phyloP scores from a whole-genome alignment of 139 green algal species.

The Marvania coccoides region DNA sequence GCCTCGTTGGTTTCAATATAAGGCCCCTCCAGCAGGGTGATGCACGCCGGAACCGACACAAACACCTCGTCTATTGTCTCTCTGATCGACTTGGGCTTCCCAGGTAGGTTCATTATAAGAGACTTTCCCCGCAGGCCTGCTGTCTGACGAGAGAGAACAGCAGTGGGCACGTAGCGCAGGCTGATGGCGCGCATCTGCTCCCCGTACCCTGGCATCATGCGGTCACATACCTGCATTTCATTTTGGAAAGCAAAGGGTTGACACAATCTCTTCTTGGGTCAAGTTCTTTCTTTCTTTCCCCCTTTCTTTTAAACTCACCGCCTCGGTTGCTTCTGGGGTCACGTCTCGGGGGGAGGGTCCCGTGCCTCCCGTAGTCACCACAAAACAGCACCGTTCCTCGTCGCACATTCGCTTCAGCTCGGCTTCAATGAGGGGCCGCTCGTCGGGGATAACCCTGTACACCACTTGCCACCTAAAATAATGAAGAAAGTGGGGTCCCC shows the following conservation, averaged over 20 bases:
- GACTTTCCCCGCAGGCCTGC: slow-evolving; percentile 71
- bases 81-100: slow-evolving; percentile 87
- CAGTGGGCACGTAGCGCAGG: slow-evolving; percentile 81
- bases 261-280: neutral
- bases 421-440: slow-evolving; percentile 66
- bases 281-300: neutral
- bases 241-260: neutral
- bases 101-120: slow-evolving; percentile 86
- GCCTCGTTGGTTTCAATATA: slow-evolving; percentile 68
- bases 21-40: slow-evolving; percentile 70
- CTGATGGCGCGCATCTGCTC: slow-evolving; percentile 90
- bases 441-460: slow-evolving; percentile 77
- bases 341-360: slow-evolving; percentile 79
- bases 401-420: slow-evolving; percentile 76
- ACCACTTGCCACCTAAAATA: slow-evolving; percentile 55
- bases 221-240: slow-evolving; percentile 56
- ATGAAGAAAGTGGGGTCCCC: neutral
- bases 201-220: slow-evolving; percentile 88
- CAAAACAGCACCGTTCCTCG: slow-evolving; percentile 66
- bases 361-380: slow-evolving; percentile 84
- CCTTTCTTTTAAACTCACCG: no score
- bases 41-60: slow-evolving; percentile 78
- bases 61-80: slow-evolving; percentile 92
- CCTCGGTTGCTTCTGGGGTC: slow-evolving; percentile 88
- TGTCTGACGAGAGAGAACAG: slow-evolving; percentile 85